Percentiles rank a stretch among this genome's conserved stretches.
phyloP scores from a whole-genome alignment of 139 green algal species.

The Coelastrella sp. region DNA sequence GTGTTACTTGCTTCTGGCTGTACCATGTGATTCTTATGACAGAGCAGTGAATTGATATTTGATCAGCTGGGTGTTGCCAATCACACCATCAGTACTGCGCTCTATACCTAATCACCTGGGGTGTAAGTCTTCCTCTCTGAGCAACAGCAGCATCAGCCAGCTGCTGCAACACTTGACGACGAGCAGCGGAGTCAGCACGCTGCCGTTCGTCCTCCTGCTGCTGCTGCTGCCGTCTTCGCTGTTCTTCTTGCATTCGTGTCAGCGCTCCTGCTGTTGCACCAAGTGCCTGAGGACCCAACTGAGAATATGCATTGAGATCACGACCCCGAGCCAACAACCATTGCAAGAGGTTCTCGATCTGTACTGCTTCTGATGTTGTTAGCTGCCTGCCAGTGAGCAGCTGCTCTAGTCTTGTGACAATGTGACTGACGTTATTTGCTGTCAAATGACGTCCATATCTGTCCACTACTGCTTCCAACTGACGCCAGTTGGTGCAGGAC shows the following conservation, averaged over 20 bases:
- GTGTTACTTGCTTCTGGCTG: too few species aligned
- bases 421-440: slow-evolving; percentile 3
- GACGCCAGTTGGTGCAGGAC: background rate
- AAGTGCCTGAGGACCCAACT: slow-evolving; percentile 16
- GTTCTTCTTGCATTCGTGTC: background rate
- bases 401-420: slow-evolving; percentile 16
- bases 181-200: background rate
- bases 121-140: background rate
- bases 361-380: background rate
- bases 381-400: background rate
- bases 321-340: slow-evolving; percentile 26
- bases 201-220: slow-evolving; percentile 6
- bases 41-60: too few species aligned
- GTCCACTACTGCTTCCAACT: slow-evolving; percentile 25
- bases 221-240: slow-evolving; percentile 40
- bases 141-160: slow-evolving; percentile 35
- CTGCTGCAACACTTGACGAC: slow-evolving; percentile 32
- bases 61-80: too few species aligned
- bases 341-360: slow-evolving; percentile 30
- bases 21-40: too few species aligned
- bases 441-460: background rate
- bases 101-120: background rate
- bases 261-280: slow-evolving; percentile 35
- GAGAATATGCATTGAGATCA: slow-evolving; percentile 7
- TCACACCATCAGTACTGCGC: too few species aligned